Base-by-base conservation (phyloP, 2,329 filamentous ascomycete genomes). In the Onygenales sp. region DNA sequence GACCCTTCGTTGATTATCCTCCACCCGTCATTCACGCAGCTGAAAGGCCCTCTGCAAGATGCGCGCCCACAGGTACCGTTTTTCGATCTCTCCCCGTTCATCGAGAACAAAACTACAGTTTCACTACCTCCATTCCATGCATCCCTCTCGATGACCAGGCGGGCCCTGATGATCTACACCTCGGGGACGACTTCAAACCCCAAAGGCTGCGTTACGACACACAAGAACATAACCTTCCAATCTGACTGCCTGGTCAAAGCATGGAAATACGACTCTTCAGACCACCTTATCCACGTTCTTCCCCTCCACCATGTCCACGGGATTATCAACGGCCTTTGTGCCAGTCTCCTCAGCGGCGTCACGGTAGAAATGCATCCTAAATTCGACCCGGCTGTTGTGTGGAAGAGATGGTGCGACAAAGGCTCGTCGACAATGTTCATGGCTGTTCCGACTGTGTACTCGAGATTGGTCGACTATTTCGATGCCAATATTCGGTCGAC, bases 261-360 rank as follows among this genome's bases (percentile, higher is more conserved):
- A 11, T 73, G 72, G 63, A 64, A 72, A 57, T 74, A 74, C 56
- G 56, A 58, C 6, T 61, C 70, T 1, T 62, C 67, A 1, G 76
- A 78, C 56, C 70, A 71, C 31, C 66, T 77, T 1, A 73, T 78
- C 21, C 76, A 78, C 53, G 67, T 78, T 2, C 67, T 78, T 2
- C 76, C 76, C 0, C 70, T 78, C 1, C 75, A 78, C 54, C 76
- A 78, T 55, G 69, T 77, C 9, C 76, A 77, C 42, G 76, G 76
- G 0, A 72, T 78, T 14, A 71, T 77, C 52, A 77, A 77, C 42
- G 75, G 74, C 49, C 70, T 78, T 21, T 69, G 72, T 2, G 73
- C 75, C 0, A 74, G 70, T 2, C 65, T 78, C 1, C 62, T 77
- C 11, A 69, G 67, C 32, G 75, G 75, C 6, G 70, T 68, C 1